These are phyloP conservation scores for Calonectria pauciramosa DNA, from an alignment of 2,329 filamentous ascomycete genomes.

Conservation along the genomic window DNA sequence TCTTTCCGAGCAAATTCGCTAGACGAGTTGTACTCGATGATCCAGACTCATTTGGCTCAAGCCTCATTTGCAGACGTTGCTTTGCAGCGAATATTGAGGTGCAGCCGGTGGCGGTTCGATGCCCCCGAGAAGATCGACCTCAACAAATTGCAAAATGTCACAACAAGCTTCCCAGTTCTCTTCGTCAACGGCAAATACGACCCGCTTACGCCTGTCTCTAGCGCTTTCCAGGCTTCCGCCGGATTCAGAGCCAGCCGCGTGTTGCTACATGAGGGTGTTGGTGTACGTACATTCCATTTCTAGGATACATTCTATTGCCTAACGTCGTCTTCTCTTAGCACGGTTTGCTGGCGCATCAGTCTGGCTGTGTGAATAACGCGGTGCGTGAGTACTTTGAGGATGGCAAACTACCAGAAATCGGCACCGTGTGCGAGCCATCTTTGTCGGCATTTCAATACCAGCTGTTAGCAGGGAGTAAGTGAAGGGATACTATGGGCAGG, in stretches of 20 bases:
- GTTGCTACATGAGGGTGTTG: neutral
- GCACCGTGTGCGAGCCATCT: neutral
- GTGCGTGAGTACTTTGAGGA: slow-evolving; percentile 9
- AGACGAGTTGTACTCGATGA: neutral
- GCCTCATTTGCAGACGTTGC: neutral
- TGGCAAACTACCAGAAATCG: slow-evolving; percentile 7
- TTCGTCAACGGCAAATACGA: neutral
- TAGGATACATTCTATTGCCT: neutral
- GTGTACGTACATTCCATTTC: neutral
- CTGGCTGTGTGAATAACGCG: neutral
- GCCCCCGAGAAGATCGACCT: neutral
- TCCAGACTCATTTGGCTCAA: neutral
- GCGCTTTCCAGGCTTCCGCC: neutral
- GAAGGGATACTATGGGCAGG: neutral
- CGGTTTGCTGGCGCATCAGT: neutral
- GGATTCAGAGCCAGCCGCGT: neutral
- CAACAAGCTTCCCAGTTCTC: neutral
- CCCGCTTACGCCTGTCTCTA: neutral
- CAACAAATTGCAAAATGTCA: neutral
- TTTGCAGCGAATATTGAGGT: neutral
- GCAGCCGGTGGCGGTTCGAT: neutral
- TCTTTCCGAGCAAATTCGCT: neutral
- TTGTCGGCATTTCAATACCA: neutral
- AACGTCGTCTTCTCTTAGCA: neutral
- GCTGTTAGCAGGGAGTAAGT: neutral